Conservation (phyloP, 768 basidiomycete genomes). For the Lactifluus hygrophoroides region DNA sequence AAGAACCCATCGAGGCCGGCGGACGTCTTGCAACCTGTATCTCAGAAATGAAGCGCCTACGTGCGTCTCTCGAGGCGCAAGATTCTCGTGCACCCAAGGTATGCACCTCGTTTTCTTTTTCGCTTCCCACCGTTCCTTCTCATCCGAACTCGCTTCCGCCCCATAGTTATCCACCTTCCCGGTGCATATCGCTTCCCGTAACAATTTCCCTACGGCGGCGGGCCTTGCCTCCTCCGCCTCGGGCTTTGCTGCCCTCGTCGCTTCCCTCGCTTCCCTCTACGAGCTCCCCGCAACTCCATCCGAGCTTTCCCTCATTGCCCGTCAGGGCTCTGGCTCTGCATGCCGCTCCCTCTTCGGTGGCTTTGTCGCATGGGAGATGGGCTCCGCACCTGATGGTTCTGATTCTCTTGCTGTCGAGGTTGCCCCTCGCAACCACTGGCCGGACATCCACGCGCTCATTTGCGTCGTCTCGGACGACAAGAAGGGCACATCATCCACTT, state of each 20-base stretch:
- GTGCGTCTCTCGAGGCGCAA: conserved; percentile 67
- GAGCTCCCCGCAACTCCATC: conserved; percentile 68
- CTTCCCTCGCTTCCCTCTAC: conserved; percentile 85
- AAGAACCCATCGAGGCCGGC: conserved; percentile 78
- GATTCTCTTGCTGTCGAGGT: conserved; percentile 88
- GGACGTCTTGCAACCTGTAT: conserved; percentile 83
- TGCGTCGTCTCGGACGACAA: conserved; percentile 95
- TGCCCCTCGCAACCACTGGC: conserved; percentile 84
- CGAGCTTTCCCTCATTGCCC: conserved; percentile 84
- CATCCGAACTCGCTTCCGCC: conserved; percentile 9
- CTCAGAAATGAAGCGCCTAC: conserved; percentile 69
- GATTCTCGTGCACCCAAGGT: conserved; percentile 62
- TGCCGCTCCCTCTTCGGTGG: conserved; percentile 97
- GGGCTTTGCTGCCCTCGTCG: conserved; percentile 91
- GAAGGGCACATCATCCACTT: conserved; percentile 90
- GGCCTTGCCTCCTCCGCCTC: conserved; percentile 96
- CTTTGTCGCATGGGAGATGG: conserved; percentile 92
- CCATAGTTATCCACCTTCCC: conserved; percentile 56
- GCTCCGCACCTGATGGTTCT: conserved; percentile 52
- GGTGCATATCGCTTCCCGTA: conserved; percentile 88
- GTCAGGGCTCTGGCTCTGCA: conserved; percentile 96
- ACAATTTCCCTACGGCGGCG: conserved; percentile 99
- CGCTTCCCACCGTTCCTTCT: background rate
- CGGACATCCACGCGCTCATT: conserved; percentile 92
- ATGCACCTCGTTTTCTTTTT: conserved; percentile 16